These are phyloP conservation scores for Jamesozyma gamospora DNA, from an alignment of 805 yeast species.

Conservation along the genomic window DNA sequence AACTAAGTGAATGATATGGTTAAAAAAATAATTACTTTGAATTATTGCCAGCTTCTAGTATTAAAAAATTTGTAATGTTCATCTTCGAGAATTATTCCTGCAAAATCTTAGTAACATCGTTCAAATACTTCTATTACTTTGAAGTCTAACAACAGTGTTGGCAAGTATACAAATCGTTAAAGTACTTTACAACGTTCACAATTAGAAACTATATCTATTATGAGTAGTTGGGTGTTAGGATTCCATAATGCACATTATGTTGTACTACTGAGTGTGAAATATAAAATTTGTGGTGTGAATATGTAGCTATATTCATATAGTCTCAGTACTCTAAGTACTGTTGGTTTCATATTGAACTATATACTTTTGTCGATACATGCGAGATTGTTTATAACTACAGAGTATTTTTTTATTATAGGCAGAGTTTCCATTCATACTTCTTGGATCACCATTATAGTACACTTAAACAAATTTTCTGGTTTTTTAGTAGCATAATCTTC, in stretches of 20 bases:
- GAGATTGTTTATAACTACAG: not conserved
- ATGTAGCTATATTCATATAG: not conserved
- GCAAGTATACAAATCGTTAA: not conserved
- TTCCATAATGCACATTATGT: not conserved
- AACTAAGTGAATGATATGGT: no score
- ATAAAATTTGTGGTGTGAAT: not conserved
- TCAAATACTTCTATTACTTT: not conserved
- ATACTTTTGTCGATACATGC: not conserved
- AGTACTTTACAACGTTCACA: constrained; percentile 1
- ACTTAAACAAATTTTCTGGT: not conserved
- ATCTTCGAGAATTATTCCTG: not conserved
- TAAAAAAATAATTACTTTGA: no score
- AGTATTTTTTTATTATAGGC: not conserved
- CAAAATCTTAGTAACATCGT: constrained; percentile 2
- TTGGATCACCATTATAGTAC: not conserved
- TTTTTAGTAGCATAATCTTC: no score
- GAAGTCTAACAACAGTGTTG: not conserved
- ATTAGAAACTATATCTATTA: not conserved
- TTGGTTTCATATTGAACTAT: not conserved
- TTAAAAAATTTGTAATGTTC: not conserved
- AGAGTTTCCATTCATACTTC: not conserved
- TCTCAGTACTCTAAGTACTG: not conserved
- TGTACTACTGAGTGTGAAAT: not conserved
- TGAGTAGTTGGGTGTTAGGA: not conserved
- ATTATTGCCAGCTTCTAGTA: no score